phyloP scores from a whole-genome alignment of 495 filamentous ascomycete species.

The Penicillium tannophilum region DNA sequence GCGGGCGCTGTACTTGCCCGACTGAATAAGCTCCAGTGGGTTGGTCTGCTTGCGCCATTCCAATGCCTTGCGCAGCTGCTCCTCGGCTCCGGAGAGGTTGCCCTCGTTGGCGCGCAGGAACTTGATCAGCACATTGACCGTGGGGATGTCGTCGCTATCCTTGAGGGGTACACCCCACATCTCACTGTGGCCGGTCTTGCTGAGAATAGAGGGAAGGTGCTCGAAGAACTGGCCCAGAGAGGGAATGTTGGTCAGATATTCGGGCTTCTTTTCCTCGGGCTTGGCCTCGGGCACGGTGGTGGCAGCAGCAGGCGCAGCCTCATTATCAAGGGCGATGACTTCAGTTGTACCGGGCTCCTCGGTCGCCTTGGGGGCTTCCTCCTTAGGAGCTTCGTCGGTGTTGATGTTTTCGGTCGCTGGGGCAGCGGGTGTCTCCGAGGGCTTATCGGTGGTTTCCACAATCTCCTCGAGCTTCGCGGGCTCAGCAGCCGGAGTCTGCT shows the following conservation, averaged over 20 bases:
- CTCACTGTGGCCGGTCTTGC: slow-evolving; percentile 59
- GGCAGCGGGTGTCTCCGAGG: slow-evolving; percentile 19
- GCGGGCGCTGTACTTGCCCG: slow-evolving; percentile 53
- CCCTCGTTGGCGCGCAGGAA: slow-evolving; percentile 87
- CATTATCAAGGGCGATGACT: slow-evolving; percentile 7
- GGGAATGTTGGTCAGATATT: slow-evolving; percentile 43
- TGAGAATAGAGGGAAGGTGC: slow-evolving; percentile 46
- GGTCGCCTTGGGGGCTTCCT: slow-evolving; percentile 8
- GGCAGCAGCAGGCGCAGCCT: slow-evolving; percentile 14
- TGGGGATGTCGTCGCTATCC: slow-evolving; percentile 63
- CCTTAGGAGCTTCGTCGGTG: slow-evolving; percentile 8
- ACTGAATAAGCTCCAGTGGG: slow-evolving; percentile 44
- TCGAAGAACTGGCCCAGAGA: slow-evolving; percentile 42
- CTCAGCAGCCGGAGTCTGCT: slow-evolving; percentile 18
- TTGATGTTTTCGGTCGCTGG: slow-evolving; percentile 19
- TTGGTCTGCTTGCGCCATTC: slow-evolving; percentile 74
- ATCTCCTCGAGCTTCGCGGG: slow-evolving; percentile 19
- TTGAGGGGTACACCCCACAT: slow-evolving; percentile 74
- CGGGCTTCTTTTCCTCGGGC: slow-evolving; percentile 29
- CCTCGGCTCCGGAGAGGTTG: slow-evolving; percentile 67
- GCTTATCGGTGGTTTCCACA: slow-evolving; percentile 20
- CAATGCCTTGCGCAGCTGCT: slow-evolving; percentile 76
- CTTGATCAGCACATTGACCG: slow-evolving; percentile 84
- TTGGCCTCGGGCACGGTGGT: slow-evolving; percentile 18
- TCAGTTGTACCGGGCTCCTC: slow-evolving; percentile 17